phyloP scores from a whole-genome alignment of 352 stramenopile genomes.

The Paralagenidium karlingii region DNA sequence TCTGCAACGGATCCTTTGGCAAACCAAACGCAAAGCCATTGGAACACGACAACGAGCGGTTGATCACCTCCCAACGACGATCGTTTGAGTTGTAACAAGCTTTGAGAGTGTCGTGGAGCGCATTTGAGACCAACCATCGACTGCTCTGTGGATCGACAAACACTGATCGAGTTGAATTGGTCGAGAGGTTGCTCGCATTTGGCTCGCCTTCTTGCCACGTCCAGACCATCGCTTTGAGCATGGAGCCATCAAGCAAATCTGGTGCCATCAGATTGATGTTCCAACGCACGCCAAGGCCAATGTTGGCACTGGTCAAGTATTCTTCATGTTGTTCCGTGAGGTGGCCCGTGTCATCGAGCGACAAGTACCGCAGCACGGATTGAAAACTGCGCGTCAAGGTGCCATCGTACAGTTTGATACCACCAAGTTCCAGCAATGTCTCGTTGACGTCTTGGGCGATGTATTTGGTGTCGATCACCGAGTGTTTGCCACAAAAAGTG shows the following conservation, averaged over 20 bases:
- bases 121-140: conserved; percentile 16
- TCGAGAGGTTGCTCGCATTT: conserved; percentile 6
- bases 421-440: too few species aligned
- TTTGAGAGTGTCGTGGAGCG: conserved; percentile 9
- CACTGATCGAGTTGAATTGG: too few species aligned
- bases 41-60: conserved; percentile 10
- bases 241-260: conserved; percentile 25
- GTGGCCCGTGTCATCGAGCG: conserved; percentile 12
- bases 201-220: conserved; percentile 40
- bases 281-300: conserved; percentile 32
- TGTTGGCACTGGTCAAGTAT: conserved; percentile 22
- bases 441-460: too few species aligned
- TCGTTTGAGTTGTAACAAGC: conserved; percentile 23
- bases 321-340: conserved; percentile 12
- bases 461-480: conserved; percentile 18
- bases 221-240: conserved; percentile 40
- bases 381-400: conserved; percentile 34
- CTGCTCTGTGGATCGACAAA: conserved; percentile 19
- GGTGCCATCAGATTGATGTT: conserved; percentile 39
- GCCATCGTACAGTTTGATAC: conserved; percentile 30
- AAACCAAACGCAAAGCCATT: conserved; percentile 13
- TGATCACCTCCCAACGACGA: conserved; percentile 22
- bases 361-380: conserved; percentile 31
- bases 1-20: conserved; percentile 32
- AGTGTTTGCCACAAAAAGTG: conserved; percentile 24